Percentiles rank a stretch among this genome's conserved stretches.
Evolutionary conservation across 768 basidiomycete species (phyloP).

Genomic region (Pisolithus orientalis): DNA sequence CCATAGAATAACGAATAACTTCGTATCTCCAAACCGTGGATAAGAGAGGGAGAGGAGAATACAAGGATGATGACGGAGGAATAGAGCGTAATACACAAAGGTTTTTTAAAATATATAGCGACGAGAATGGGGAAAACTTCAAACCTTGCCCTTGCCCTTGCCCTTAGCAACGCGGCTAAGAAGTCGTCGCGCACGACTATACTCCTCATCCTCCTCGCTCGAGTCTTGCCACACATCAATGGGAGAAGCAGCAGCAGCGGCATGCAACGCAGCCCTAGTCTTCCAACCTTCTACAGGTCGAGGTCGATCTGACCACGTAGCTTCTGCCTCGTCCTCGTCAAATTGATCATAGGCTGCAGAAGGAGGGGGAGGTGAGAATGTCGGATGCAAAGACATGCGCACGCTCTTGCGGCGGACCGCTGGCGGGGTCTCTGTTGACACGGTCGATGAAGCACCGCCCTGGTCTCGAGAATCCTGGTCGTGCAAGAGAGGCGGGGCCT

Average conservation of each 20-base stretch:
- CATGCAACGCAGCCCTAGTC: constrained; percentile 3
- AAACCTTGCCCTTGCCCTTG: constrained; percentile 13
- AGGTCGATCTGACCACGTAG: constrained; percentile 8
- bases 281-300: constrained; percentile 3
- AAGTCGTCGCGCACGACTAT: constrained; percentile 49
- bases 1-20: too few relatives aligned
- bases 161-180: constrained; percentile 39
- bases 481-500: not conserved
- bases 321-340: constrained; percentile 32
- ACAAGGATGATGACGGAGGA: too few relatives aligned
- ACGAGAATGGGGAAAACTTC: too few relatives aligned
- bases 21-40: too few relatives aligned
- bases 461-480: not conserved
- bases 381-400: constrained; percentile 69
- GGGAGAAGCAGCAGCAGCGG: constrained; percentile 5
- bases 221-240: constrained; percentile 66
- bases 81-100: too few relatives aligned
- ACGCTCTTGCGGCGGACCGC: constrained; percentile 57
- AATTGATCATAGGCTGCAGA: constrained; percentile 43
- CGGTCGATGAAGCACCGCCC: constrained; percentile 4
- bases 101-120: too few relatives aligned
- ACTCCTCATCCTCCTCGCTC: constrained; percentile 69
- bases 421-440: constrained; percentile 13
- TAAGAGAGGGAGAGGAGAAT: too few relatives aligned
- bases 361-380: constrained; percentile 65